Evolutionary conservation across 257 asterid genomes (phyloP), one percentile per base, ranked within the genome.

Genomic region (Eustoma russellianum): DNA sequence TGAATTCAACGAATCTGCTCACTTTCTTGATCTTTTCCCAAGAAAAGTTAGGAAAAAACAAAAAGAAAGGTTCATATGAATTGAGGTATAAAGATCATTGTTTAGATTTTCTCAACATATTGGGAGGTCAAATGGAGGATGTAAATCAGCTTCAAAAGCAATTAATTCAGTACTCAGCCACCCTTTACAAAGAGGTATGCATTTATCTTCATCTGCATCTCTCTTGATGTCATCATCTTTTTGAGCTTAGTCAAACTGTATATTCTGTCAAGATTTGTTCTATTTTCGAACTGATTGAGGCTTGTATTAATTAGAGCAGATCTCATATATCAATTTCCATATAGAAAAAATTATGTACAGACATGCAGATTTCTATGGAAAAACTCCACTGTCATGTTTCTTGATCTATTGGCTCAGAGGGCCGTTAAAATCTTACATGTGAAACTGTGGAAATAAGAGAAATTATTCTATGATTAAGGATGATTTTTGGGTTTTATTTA

Each of bases 111-210:
- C 17, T 17, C 5, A 11, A 7, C 34, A 52, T 5, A 64, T 41
- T 15, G 10, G n/a, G 15, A 47, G 33, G 13, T 17, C 54, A 28
- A 41, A 71, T 72, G 77, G 70, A 55, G 38, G 59, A 34, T 60
- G 57, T 60, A 4, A 43, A n/a, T 52, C 70, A 59, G 60, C 48
- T 72, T 46, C 67, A 72, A 57, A 72, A 67, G 13, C 65, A 72
- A 38, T 17, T 72, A 33, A 69, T 50, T 35, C 74, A 72, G 11
- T 63, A 67, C 52, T 54, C 64, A 33, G 19, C 63, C 17, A 62
- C 77, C 38, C 64, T 72, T 17, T 72, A 62, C 67, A 63, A n/a
- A 33, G 77, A 72, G 73, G 77, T 72, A 13, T 48, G 47, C 6
- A 12, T 6, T 14, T 11, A 38, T 38, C 43, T 7, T 8, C 7